Evolutionary conservation across 2,329 filamentous ascomycete species (phyloP).

Genomic region (Epichloe festucae): DNA sequence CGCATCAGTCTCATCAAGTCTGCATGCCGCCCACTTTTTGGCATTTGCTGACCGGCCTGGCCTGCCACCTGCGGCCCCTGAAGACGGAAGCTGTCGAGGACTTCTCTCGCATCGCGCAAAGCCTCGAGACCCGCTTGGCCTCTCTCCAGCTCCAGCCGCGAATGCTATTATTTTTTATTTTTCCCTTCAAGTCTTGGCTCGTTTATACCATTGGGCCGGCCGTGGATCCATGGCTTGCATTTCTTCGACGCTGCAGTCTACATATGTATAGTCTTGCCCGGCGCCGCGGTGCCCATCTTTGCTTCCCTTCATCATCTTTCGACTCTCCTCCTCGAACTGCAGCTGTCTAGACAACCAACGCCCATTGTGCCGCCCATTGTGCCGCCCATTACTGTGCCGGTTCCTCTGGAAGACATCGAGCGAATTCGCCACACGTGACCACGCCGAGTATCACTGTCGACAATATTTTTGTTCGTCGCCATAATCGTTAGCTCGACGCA

Average conservation of each 20-base stretch:
- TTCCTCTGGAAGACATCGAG: not conserved
- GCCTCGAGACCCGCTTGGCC: not conserved
- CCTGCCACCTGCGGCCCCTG: not conserved
- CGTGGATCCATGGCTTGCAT: not conserved
- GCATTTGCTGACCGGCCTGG: not conserved
- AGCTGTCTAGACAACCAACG: not conserved
- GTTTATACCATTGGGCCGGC: not conserved
- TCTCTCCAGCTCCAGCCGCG: not conserved
- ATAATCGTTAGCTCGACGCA: not conserved
- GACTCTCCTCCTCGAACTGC: not conserved
- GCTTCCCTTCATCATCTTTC: slow-evolving; percentile 7
- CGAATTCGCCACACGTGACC: not conserved
- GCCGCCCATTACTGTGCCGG: not conserved
- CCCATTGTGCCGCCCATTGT: not conserved
- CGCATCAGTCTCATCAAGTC: too few species aligned
- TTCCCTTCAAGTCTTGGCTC: not conserved
- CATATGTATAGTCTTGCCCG: not conserved
- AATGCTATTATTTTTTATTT: not conserved
- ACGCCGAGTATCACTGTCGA: not conserved
- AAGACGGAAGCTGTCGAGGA: not conserved
- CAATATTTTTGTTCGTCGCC: not conserved
- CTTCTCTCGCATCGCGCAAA: too few species aligned
- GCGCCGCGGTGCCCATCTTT: slow-evolving; percentile 8
- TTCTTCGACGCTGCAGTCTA: not conserved
- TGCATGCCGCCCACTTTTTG: not conserved